Percentiles rank a stretch among this genome's conserved stretches.
phyloP scores from a whole-genome alignment of 208 protist species.

The Trypanosomatidae sp. region DNA sequence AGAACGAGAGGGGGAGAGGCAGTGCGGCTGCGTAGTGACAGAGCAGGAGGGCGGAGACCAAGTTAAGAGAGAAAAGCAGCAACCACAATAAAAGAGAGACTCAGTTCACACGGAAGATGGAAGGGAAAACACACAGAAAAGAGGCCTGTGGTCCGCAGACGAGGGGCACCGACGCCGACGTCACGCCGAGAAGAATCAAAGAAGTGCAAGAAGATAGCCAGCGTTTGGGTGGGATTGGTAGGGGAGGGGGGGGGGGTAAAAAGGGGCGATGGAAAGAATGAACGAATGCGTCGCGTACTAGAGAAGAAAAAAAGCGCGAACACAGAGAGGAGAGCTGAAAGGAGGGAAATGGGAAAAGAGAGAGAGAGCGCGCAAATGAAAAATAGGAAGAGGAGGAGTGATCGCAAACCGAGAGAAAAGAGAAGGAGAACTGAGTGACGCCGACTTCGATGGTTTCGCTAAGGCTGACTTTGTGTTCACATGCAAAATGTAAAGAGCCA shows the following conservation, averaged over 20 bases:
- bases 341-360: neutral
- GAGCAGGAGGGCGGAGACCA: neutral
- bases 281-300: neutral
- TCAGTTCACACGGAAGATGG: neutral
- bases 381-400: neutral
- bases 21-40: neutral
- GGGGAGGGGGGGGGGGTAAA: neutral
- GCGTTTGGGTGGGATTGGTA: neutral
- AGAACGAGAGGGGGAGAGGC: neutral
- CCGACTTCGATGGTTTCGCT: no score
- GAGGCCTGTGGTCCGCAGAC: neutral
- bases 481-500: neutral
- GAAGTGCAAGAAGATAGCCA: neutral
- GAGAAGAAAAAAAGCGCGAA: neutral
- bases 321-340: neutral
- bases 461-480: neutral
- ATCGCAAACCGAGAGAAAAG: neutral
- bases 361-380: neutral
- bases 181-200: no score
- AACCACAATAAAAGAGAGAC: neutral
- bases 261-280: neutral
- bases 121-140: neutral
- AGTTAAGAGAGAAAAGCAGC: neutral
- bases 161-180: neutral
- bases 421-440: neutral